Base-by-base conservation (phyloP, 257 asterid species). In the Solanum okadae region DNA sequence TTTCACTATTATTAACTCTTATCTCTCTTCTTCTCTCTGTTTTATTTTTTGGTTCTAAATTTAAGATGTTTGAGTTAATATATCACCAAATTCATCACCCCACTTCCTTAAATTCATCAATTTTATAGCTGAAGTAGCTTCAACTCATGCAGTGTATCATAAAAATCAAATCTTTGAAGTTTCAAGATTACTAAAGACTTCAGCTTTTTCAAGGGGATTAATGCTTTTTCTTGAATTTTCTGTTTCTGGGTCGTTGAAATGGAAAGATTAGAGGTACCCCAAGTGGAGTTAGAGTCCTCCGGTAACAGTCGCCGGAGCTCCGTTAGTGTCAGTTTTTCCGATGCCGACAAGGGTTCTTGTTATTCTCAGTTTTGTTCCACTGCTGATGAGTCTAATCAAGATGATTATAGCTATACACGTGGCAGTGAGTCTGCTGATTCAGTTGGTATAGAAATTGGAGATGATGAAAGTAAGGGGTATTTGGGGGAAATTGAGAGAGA, bases 351-450 rank as follows among this genome's bases (percentile, higher is more conserved):
- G 79, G 98, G 95, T 49, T 94, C 94, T 70, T 92, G 92, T 91
- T 92, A 91, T 90, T 96, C 99, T 2, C 98, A 95, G 63, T 94
- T 96, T 87, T 94, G 94, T 78, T 93, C 98, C 77, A 92, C 93
- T 0, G 98, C 92, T 18, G 98, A 96, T 38, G 87, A 76, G 31
- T 93, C 97, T 20, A 92, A 87, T 83, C 94, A 93, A 22, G 98
- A 92, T 67, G 90, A 87, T 1, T 84, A 65, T 18, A 59, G 56
- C 34, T 84, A 22, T 20, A 0, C 85, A 46, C 38, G 27, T 46
- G 92, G 63, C 25, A 88, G 87, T 27, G 93, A 84, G 31, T 89
- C 92, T 25, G 92, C 91, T 38, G 91, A 84, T 67, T 91, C 93
- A 15, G 91, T 90, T 68, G 95, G 88, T 88, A 85, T 93, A 52